phyloP scores from a whole-genome alignment of 768 basidiomycete genomes.

The Boletellus ananiceps region DNA sequence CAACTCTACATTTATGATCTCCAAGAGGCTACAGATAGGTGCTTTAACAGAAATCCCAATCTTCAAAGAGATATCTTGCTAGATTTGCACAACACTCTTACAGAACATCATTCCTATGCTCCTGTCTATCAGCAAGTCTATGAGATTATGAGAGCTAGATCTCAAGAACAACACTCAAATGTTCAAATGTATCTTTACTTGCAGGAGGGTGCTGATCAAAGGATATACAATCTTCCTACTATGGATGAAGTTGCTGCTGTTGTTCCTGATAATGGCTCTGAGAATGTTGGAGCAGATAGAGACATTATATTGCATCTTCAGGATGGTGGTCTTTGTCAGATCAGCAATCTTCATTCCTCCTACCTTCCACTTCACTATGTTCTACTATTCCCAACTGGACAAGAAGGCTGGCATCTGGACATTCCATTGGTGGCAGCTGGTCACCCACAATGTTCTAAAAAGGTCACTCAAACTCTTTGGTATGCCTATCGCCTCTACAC shows the following conservation, averaged over 20 bases:
- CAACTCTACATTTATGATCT: conserved; percentile 44
- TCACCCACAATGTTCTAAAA: conserved; percentile 3
- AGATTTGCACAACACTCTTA: conserved; percentile 23
- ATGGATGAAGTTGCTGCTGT: conserved; percentile 41
- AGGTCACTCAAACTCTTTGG: conserved; percentile 29
- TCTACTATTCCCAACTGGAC: conserved; percentile 40
- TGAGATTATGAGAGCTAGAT: too few species aligned
- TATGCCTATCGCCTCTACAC: conserved; percentile 33
- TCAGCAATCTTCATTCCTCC: conserved; percentile 32
- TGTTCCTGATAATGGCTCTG: conserved; percentile 32
- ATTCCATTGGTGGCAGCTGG: conserved; percentile 16
- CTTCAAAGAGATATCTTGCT: conserved; percentile 20
- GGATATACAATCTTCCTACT: conserved; percentile 47
- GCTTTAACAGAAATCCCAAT: conserved; percentile 29
- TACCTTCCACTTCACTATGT: conserved; percentile 43
- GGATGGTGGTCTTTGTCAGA: conserved; percentile 24
- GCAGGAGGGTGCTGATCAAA: too few species aligned
- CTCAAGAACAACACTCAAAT: too few species aligned
- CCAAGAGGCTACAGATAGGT: conserved; percentile 28
- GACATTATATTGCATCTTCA: conserved; percentile 35
- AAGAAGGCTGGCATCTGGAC: conserved; percentile 35
- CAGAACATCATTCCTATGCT: too few species aligned
- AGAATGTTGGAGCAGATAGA: conserved; percentile 6
- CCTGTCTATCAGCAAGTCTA: too few species aligned
- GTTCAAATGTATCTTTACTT: too few species aligned